These are phyloP conservation scores for Triticum dicoccoides DNA, from an alignment of 176 grass and related monocot genomes.

Conservation along the genomic window DNA sequence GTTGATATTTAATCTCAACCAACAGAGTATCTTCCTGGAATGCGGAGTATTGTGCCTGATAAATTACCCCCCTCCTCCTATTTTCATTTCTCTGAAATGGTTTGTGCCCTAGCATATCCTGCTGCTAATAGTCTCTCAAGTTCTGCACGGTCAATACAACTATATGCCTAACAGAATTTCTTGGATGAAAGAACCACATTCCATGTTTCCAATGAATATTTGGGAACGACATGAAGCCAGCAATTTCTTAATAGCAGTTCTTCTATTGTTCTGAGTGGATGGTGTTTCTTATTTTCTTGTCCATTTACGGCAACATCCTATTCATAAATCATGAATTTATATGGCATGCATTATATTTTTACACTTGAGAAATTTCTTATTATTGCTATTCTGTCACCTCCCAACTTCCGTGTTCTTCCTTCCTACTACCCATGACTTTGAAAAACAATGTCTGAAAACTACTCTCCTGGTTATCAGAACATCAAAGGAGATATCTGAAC, in stretches of 20 bases:
- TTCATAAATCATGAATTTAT: neutral
- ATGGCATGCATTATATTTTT: too few species aligned
- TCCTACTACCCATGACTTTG: neutral
- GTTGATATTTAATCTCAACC: neutral
- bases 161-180: neutral
- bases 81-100: neutral
- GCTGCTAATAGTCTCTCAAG: neutral
- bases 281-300: neutral
- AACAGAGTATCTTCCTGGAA: neutral
- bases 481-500: constrained; percentile 94
- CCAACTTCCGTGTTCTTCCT: neutral
- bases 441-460: constrained; percentile 20
- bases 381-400: neutral
- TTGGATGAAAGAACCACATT: neutral
- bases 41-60: neutral
- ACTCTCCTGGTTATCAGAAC: constrained; percentile 55
- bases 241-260: neutral
- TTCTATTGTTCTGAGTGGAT: constrained; percentile 9
- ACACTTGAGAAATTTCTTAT: too few species aligned
- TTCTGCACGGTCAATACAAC: neutral
- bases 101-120: neutral
- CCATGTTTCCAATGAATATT: neutral
- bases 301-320: neutral
- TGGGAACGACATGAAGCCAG: neutral
- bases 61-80: neutral